Evolutionary conservation across 2,329 filamentous ascomycete species (phyloP).

Genomic region (Anisogramma anomala): DNA sequence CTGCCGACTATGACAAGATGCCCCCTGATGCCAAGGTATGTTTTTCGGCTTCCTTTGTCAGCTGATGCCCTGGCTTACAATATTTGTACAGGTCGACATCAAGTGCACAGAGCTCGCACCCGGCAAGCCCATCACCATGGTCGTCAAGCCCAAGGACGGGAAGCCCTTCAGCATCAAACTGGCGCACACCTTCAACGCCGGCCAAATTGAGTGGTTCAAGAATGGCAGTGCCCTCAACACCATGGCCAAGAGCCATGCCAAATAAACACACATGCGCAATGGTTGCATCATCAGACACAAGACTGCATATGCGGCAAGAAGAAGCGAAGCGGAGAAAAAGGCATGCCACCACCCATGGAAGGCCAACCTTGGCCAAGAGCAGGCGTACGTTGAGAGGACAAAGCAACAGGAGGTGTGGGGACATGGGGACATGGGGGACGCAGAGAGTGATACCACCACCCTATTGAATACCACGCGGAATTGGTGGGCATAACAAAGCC

Average conservation of each 20-base stretch:
- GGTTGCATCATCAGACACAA: neutral
- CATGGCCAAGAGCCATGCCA: conserved; percentile 64
- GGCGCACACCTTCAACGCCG: conserved; percentile 93
- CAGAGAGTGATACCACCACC: conserved; percentile 20
- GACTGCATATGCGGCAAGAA: conserved; percentile 1
- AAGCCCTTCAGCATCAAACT: conserved; percentile 70
- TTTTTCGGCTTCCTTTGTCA: conserved; percentile 1
- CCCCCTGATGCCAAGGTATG: conserved; percentile 71
- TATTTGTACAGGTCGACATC: conserved; percentile 55
- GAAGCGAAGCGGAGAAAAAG: neutral
- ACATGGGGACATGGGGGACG: conserved; percentile 6
- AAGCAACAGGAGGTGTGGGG: too few relatives aligned
- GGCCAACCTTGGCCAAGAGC: conserved; percentile 1
- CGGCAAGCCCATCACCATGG: conserved; percentile 84
- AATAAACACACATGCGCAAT: conserved; percentile 15
- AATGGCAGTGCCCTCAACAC: conserved; percentile 96
- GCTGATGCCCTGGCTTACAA: neutral
- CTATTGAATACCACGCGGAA: conserved; percentile 14
- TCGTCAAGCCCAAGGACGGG: conserved; percentile 84
- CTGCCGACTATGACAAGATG: conserved; percentile 96
- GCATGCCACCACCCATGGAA: neutral
- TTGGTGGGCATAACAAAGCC: conserved; percentile 6
- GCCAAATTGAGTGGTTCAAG: conserved; percentile 98
- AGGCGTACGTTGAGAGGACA: conserved; percentile 20
- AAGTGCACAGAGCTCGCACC: conserved; percentile 80